Base-by-base conservation (phyloP, 116 monocot genomes). In the Posidonia oceanica region DNA sequence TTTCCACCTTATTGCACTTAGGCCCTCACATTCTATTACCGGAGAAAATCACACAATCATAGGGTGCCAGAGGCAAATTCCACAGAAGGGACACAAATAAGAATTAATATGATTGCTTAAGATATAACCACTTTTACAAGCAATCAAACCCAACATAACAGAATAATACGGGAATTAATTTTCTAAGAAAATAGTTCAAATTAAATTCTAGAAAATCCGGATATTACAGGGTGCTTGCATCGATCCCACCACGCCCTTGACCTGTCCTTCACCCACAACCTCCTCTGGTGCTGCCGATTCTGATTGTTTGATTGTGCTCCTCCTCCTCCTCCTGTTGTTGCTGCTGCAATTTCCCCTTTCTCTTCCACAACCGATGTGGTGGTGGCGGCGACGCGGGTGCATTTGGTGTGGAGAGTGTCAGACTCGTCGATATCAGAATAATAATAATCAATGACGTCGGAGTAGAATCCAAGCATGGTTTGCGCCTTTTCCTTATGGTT, bases 181-280 rank as follows among this genome's bases (percentile, higher is more conserved):
- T n/a, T n/a, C n/a, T n/a, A n/a, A n/a, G n/a, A n/a, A n/a, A n/a
- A n/a, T n/a, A n/a, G n/a, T n/a, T n/a, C n/a, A n/a, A n/a, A n/a
- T n/a, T n/a, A n/a, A n/a, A n/a, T n/a, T n/a, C n/a, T n/a, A n/a
- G n/a, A n/a, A n/a, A n/a, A n/a, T 87, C 87, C 5, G 88, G 88
- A 67, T 80, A 84, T 41, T 88, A 82, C 53, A n/a, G 84, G 88
- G 61, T 78, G 79, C 64, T 59, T 77, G 68, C 80, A 84, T 41
- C 68, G 74, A 14, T 88, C 88, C 88, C 88, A 88, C 88, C 88
- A 88, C 59, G 75, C 84, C 59, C 59, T 22, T 7, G 88, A 88
- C 75, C 88, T 71, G 67, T 88, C 82, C 71, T 84, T 88, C 67
- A 82, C 82, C 88, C 88, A 88, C 51, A 84, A 68, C 70, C 88